Percentiles rank a stretch among this genome's conserved stretches.
Conservation (phyloP, 352 stramenopile species). For the Sclerospora graminicola region DNA sequence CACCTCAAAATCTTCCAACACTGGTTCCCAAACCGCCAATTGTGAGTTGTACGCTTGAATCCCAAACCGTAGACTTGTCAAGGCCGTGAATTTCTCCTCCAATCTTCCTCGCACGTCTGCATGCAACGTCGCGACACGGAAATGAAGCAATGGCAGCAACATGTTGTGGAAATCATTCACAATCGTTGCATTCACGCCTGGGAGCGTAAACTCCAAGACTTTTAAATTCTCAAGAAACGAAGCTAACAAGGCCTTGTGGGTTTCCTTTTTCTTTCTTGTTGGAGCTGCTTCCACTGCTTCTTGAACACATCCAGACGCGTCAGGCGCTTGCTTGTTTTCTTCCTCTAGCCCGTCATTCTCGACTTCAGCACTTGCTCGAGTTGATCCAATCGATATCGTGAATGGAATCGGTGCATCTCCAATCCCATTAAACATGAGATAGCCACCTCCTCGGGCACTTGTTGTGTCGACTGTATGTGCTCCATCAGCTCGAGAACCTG, state of each 20-base stretch:
- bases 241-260: slow-evolving; percentile 14
- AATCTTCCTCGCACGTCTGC: slow-evolving; percentile 53
- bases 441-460: slow-evolving; percentile 52
- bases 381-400: slow-evolving; percentile 50
- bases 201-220: slow-evolving; percentile 64
- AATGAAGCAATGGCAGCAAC: slow-evolving; percentile 68
- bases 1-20: slow-evolving; percentile 79
- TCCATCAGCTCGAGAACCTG: slow-evolving; percentile 24
- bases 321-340: too few relatives aligned
- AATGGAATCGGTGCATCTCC: slow-evolving; percentile 75
- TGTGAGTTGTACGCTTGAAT: slow-evolving; percentile 84
- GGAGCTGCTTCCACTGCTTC: not conserved
- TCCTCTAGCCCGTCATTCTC: too few relatives aligned
- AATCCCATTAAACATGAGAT: slow-evolving; percentile 83
- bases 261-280: slow-evolving; percentile 10
- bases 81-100: slow-evolving; percentile 46
- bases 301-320: not conserved
- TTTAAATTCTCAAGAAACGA: slow-evolving; percentile 56
- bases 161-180: slow-evolving; percentile 87
- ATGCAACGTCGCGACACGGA: slow-evolving; percentile 58
- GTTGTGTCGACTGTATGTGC: slow-evolving; percentile 29
- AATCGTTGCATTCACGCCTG: slow-evolving; percentile 68
- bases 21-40: slow-evolving; percentile 74
- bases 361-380: slow-evolving; percentile 5
- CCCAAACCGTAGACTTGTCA: slow-evolving; percentile 53